Conservation (phyloP, 1,284 basidiomycete species). For the Mycena sp. region DNA sequence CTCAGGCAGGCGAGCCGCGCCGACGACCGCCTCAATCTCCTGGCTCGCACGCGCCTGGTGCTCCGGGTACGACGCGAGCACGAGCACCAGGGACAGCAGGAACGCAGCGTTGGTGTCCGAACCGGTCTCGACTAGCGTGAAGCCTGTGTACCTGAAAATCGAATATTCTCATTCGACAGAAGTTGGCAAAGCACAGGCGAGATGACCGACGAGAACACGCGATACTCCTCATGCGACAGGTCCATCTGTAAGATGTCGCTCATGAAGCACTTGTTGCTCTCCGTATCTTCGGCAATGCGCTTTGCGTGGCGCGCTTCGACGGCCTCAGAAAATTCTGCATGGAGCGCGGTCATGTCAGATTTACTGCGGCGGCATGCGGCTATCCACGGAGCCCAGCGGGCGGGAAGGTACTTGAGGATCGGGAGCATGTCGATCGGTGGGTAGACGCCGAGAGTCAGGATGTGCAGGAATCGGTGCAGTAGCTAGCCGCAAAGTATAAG, state of each 20-base stretch:
- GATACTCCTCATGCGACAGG: neutral
- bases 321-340: neutral
- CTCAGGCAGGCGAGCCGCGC: slow-evolving; percentile 40
- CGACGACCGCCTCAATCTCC: slow-evolving; percentile 47
- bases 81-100: slow-evolving; percentile 41
- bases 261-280: slow-evolving; percentile 7
- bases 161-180: neutral
- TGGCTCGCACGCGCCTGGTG: slow-evolving; percentile 41
- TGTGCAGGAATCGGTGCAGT: slow-evolving; percentile 4
- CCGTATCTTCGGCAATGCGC: neutral
- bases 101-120: slow-evolving; percentile 41
- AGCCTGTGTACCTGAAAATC: slow-evolving; percentile 16
- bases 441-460: neutral
- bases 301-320: too few species aligned
- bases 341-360: neutral
- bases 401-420: slow-evolving; percentile 8
- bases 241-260: neutral
- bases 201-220: slow-evolving; percentile 11
- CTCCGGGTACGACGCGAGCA: slow-evolving; percentile 43
- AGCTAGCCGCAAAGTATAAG: neutral
- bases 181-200: neutral
- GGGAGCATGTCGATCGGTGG: slow-evolving; percentile 16
- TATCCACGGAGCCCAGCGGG: slow-evolving; percentile 11
- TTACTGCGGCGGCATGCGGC: neutral
- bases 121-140: slow-evolving; percentile 35